These are phyloP conservation scores for Penicillium verrucosum DNA, from an alignment of 2,329 filamentous ascomycete genomes.

Conservation along the genomic window DNA sequence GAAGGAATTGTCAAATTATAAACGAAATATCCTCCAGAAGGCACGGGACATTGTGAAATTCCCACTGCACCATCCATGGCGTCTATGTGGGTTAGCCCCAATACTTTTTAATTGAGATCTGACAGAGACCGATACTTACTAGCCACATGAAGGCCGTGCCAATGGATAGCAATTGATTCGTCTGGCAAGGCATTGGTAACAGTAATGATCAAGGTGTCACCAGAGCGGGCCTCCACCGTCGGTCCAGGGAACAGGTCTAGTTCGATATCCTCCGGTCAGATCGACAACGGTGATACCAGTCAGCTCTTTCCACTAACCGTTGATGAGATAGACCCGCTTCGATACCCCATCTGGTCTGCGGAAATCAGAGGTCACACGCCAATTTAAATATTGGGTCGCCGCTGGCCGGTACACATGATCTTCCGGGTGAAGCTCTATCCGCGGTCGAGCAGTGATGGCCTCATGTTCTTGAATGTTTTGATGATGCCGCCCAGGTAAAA, in stretches of 20 bases:
- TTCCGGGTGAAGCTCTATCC: slow-evolving; percentile 41
- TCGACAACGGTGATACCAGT: neutral
- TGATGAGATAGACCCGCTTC: slow-evolving; percentile 52
- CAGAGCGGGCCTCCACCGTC: slow-evolving; percentile 48
- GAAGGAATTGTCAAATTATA: slow-evolving; percentile 42
- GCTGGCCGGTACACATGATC: slow-evolving; percentile 41
- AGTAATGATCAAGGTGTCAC: slow-evolving; percentile 45
- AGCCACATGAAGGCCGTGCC: slow-evolving; percentile 47
- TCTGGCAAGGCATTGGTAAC: slow-evolving; percentile 43
- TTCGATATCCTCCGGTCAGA: slow-evolving; percentile 3
- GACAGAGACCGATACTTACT: slow-evolving; percentile 23
- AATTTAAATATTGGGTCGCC: slow-evolving; percentile 36
- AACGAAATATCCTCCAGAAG: slow-evolving; percentile 52
- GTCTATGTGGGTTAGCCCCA: slow-evolving; percentile 17
- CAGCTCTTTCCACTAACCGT: slow-evolving; percentile 35
- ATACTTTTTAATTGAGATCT: neutral
- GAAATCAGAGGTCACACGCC: slow-evolving; percentile 41
- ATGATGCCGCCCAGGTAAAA: neutral
- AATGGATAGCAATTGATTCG: slow-evolving; percentile 46
- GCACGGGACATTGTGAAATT: slow-evolving; percentile 65
- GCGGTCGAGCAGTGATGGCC: slow-evolving; percentile 15
- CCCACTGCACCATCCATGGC: slow-evolving; percentile 66
- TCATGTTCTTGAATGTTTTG: neutral
- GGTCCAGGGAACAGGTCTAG: slow-evolving; percentile 48
- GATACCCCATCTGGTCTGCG: slow-evolving; percentile 51